Evolutionary conservation across 1,284 basidiomycete species (phyloP).

Genomic region (Sanghuangporus sanghuang): DNA sequence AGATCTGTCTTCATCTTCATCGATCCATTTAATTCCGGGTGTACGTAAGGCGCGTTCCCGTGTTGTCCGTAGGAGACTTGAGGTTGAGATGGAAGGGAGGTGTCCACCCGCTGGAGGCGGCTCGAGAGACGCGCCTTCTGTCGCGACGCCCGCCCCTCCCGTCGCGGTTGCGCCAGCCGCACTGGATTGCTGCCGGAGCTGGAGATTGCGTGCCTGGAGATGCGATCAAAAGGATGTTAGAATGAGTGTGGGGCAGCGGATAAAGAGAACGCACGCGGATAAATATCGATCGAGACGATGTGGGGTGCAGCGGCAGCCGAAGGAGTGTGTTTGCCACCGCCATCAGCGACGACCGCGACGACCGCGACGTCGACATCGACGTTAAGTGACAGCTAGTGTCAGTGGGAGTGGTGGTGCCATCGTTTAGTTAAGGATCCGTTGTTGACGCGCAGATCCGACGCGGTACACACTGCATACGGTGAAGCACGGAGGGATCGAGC

Average conservation of each 20-base stretch:
- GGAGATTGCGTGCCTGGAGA: background rate
- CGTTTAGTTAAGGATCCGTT: background rate
- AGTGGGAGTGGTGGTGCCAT: background rate
- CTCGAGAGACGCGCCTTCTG: conserved; percentile 51
- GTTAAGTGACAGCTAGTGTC: background rate
- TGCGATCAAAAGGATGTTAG: conserved; percentile 16
- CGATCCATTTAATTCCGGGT: conserved; percentile 64
- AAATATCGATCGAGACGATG: background rate
- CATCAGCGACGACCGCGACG: conserved; percentile 4
- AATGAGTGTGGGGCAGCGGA: background rate
- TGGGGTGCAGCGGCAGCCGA: background rate
- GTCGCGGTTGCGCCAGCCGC: background rate
- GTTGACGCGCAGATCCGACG: conserved; percentile 1
- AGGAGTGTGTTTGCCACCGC: background rate
- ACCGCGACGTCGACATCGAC: background rate
- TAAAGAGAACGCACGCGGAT: background rate
- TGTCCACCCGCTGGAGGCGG: conserved; percentile 72
- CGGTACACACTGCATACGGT: background rate
- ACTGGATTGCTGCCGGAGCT: conserved; percentile 7
- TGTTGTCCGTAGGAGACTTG: conserved; percentile 53
- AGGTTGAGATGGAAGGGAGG: conserved; percentile 62
- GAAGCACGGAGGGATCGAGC: background rate
- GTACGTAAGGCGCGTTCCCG: conserved; percentile 68
- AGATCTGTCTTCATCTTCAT: conserved; percentile 43
- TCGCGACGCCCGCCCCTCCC: conserved; percentile 19